Percentiles rank a stretch among this genome's conserved stretches.
phyloP scores from a whole-genome alignment of 192 early-diverging fungal genomes.

The Coemansia sp. region DNA sequence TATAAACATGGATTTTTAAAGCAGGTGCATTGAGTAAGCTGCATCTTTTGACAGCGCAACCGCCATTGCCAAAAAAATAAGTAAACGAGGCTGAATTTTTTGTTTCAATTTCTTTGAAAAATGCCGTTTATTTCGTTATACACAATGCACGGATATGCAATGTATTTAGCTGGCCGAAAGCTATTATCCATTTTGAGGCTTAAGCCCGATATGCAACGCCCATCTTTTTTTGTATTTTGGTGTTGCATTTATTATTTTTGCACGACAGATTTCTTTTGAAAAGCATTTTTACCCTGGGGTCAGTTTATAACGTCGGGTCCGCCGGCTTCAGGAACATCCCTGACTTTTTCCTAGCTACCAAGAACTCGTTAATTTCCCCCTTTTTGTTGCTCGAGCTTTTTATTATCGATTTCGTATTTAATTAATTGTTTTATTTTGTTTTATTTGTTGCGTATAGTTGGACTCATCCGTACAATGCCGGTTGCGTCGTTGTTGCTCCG shows the following conservation, averaged over 20 bases:
- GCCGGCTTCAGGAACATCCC: not conserved
- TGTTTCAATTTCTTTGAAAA: not conserved
- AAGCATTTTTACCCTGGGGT: slow-evolving; percentile 1
- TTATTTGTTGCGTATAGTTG: not conserved
- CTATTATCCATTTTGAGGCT: slow-evolving; percentile 1
- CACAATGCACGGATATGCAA: not conserved
- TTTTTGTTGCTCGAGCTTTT: not conserved
- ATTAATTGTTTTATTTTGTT: slow-evolving; percentile 8
- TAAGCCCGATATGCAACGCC: slow-evolving; percentile 4
- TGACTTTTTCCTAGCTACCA: not conserved
- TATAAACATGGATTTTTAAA: not conserved
- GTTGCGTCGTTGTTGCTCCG: slow-evolving; percentile 3
- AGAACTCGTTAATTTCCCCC: not conserved
- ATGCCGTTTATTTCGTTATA: not conserved
- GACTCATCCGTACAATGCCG: slow-evolving; percentile 6
- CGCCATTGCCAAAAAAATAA: not conserved
- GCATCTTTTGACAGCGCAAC: not conserved
- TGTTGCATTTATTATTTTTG: slow-evolving; percentile 2
- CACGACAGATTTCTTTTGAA: not conserved
- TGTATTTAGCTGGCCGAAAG: not conserved
- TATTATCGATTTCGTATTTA: not conserved
- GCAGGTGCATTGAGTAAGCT: not conserved
- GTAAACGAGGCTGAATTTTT: not conserved
- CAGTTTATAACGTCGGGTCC: not conserved
- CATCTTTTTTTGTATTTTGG: slow-evolving; percentile 6